Base-by-base conservation (phyloP, 495 filamentous ascomycete genomes). In the Trichoderma virens region DNA sequence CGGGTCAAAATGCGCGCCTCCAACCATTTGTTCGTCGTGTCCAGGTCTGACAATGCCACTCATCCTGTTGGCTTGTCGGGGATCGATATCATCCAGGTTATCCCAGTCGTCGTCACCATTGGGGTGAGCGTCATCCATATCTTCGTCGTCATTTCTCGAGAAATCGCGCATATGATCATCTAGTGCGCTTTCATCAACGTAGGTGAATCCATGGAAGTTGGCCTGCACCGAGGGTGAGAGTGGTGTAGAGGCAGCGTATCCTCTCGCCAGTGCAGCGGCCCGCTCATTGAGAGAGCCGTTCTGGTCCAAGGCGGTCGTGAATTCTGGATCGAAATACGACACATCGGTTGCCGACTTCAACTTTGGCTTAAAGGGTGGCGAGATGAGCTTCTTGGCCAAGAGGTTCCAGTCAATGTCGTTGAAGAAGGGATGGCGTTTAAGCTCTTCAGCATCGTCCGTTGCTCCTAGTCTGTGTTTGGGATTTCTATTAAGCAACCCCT, bases 201-300 rank as follows among this genome's bases (percentile, higher is more conserved):
- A 98, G 0, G 94, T 98, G 74, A 98, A 98, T 30, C 94, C 94
- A 67, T 93, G 90, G 81, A 98, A 98, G 70, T 97, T 97, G 63
- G 93, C 94, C 73, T 98, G 94, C 79, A 97, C 92, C 14, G 90
- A 91, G 2, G 95, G 94, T 2, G 90, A 95, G 18, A 98, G 76
- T 0, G 94, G 94, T 0, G 94, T 98, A 20, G 88, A 93, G 7
- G 90, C 90, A 30, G 90, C 85, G 63, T 83, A 82, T 69, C 92
- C 90, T 38, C 86, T 80, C 30, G 90, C 88, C 62, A 92, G 85
- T 20, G 92, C 86, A 14, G 89, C 89, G 1, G 94, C 94, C 43
- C 92, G 86, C 68, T 93, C 89, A 72, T 97, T 98, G 66, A 98
- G 81, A 0, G 90, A 94, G 0, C 86, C 83, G n/a, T 88, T 86